A percentile compares a stretch with the other conserved stretches of the same genome.
These are phyloP conservation scores for Neurospora sp. DNA, from an alignment of 495 filamentous ascomycete species.

Conservation along the genomic window DNA sequence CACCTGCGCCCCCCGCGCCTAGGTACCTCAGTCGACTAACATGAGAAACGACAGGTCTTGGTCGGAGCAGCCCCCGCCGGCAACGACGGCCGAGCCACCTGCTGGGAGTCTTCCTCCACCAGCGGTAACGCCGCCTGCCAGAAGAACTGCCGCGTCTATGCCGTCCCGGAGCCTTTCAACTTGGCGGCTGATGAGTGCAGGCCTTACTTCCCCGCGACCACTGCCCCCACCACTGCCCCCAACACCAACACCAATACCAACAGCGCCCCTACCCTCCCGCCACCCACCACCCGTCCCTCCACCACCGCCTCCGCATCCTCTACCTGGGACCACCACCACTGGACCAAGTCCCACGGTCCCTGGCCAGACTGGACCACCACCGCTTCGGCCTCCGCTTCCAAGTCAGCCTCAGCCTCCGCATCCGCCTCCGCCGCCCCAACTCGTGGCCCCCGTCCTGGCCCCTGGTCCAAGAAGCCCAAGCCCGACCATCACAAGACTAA, in stretches of 20 bases:
- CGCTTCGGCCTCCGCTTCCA: background rate
- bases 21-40: background rate
- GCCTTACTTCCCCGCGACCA: constrained; percentile 10
- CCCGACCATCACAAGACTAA: background rate
- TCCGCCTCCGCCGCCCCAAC: background rate
- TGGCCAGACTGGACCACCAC: background rate
- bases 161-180: constrained; percentile 11
- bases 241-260: background rate
- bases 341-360: background rate
- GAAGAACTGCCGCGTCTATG: constrained; percentile 31
- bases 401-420: background rate
- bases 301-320: constrained; percentile 1
- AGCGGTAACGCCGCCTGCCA: constrained; percentile 24
- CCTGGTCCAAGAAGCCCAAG: background rate
- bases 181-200: constrained; percentile 15
- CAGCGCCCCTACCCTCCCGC: background rate
- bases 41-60: constrained; percentile 13
- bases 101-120: constrained; percentile 13
- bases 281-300: background rate
- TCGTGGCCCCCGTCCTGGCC: background rate
- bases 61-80: constrained; percentile 20
- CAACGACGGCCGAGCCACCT: constrained; percentile 7
- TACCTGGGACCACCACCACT: constrained; percentile 1
- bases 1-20: background rate
- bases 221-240: background rate